Percentiles rank a stretch among this genome's conserved stretches.
phyloP scores from a whole-genome alignment of 2,329 filamentous ascomycete species.

The Sporothrix curviconia region DNA sequence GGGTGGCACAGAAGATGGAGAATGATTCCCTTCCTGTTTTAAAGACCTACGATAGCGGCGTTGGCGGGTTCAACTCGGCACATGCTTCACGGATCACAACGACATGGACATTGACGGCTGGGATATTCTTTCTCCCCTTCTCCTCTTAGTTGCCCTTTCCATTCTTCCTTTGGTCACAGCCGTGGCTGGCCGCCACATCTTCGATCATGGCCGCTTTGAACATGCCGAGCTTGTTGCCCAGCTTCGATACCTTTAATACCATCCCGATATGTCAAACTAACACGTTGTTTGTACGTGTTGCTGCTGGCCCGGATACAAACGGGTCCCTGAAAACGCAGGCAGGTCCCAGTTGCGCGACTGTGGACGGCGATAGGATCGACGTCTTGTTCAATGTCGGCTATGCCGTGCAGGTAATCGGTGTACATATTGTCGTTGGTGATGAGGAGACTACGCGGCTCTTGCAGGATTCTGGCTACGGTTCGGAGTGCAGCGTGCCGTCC shows the following conservation, averaged over 20 bases:
- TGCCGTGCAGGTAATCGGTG: conserved; percentile 66
- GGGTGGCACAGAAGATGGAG: conserved; percentile 59
- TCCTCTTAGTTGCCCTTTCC: background rate
- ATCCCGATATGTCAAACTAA: conserved; percentile 77
- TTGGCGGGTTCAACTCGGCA: no score
- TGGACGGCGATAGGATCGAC: conserved; percentile 52
- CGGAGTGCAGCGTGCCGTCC: conserved; percentile 49
- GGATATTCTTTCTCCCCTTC: background rate
- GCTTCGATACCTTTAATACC: conserved; percentile 73
- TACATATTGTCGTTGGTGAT: conserved; percentile 66
- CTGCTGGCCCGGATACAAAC: conserved; percentile 48
- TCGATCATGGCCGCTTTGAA: conserved; percentile 29
- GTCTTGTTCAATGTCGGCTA: conserved; percentile 61
- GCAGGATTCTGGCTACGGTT: conserved; percentile 58
- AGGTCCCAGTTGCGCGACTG: conserved; percentile 68
- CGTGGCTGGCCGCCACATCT: no score
- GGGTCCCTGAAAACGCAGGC: conserved; percentile 44
- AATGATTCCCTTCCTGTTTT: conserved; percentile 69
- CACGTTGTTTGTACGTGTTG: conserved; percentile 52
- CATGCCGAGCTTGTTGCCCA: conserved; percentile 57
- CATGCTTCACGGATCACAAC: no score
- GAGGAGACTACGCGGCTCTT: conserved; percentile 76
- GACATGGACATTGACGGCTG: no score
- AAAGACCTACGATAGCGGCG: conserved; percentile 15
- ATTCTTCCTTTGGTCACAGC: background rate